Conservation (phyloP, 2,329 filamentous ascomycete species). For the Beauveria brongniartii region DNA sequence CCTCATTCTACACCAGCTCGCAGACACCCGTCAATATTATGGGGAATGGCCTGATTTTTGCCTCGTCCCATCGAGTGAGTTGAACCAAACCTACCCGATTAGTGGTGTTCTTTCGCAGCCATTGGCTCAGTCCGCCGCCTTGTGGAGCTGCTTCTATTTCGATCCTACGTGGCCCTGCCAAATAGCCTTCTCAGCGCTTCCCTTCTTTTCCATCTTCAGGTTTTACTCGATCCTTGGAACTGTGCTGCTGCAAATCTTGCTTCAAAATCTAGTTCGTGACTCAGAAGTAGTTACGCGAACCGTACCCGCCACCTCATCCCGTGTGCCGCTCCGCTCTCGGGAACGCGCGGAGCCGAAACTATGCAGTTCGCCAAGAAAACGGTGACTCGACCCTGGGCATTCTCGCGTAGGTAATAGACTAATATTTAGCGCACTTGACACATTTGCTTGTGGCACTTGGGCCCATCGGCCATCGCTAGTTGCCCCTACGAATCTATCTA, state of each 20-base stretch:
- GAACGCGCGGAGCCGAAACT: not conserved
- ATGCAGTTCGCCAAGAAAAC: not conserved
- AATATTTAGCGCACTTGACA: too few relatives aligned
- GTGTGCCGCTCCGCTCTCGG: not conserved
- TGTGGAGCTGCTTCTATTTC: not conserved
- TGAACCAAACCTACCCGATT: slow-evolving; percentile 3
- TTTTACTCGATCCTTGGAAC: not conserved
- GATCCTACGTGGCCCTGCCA: slow-evolving; percentile 2
- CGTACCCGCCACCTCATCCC: not conserved
- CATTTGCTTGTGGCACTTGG: not conserved
- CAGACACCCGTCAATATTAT: not conserved
- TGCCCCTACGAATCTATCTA: too few relatives aligned
- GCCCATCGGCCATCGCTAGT: not conserved
- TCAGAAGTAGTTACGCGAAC: not conserved
- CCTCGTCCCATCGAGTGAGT: not conserved
- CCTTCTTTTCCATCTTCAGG: not conserved
- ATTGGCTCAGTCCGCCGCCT: not conserved
- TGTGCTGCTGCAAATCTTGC: not conserved
- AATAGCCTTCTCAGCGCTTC: slow-evolving; percentile 1
- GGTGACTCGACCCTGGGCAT: not conserved
- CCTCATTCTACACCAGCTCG: not conserved
- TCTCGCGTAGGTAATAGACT: too few relatives aligned
- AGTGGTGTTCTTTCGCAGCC: not conserved
- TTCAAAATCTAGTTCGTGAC: not conserved
- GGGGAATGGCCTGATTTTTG: slow-evolving; percentile 9